Evolutionary conservation across 495 filamentous ascomycete species (phyloP), one percentile per base, ranked within the genome.

Genomic region (Recurvomyces mirabilis): DNA sequence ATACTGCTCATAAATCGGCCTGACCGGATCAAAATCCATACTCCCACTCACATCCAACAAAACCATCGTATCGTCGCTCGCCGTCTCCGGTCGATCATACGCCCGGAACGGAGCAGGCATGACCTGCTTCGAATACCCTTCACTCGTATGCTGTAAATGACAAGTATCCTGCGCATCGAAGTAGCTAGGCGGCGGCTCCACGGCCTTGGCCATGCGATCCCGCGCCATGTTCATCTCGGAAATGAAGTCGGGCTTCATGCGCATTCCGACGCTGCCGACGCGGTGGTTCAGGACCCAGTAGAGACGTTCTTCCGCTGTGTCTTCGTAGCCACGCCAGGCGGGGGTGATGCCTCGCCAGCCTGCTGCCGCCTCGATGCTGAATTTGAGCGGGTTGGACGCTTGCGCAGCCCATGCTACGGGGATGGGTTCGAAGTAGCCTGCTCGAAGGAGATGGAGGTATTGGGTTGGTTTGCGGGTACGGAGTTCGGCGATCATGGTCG

Each of bases 331-430:
- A 51, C 68, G 57, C 68, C 68, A 71, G 0, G 58, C 38, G 0
- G 68, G 67, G 3, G 68, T 71, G 20, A 71, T 64, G 11, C 68
- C 68, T 53, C 67, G 54, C 68, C 68, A 71, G 32, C 68, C 67
- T 14, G 55, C 51, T 9, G 60, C 46, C 2, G 66, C 58, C 35
- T 71, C 67, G 38, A 71, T 66, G 21, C 38, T 61, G 38, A 71
- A 69, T 26, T 66, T 67, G 9, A 71, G 52, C 19, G 66, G 66
- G 46, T 67, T 71, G 1, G 65, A 68, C 26, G 43, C 49, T 17
- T 48, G 57, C 18, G 51, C 55, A 18, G 64, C 64, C 67, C 67
- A 71, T 2, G 60, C 58, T 18, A 64, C 61, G 5, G 67, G 66
- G 34, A 71, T 71, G 4, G 68, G 66, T 49, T 71, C 68, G 30